A percentile compares a stretch with the other conserved stretches of the same genome.
These are phyloP conservation scores for Aspergillus affinis DNA, from an alignment of 495 filamentous ascomycete genomes.

Conservation along the genomic window DNA sequence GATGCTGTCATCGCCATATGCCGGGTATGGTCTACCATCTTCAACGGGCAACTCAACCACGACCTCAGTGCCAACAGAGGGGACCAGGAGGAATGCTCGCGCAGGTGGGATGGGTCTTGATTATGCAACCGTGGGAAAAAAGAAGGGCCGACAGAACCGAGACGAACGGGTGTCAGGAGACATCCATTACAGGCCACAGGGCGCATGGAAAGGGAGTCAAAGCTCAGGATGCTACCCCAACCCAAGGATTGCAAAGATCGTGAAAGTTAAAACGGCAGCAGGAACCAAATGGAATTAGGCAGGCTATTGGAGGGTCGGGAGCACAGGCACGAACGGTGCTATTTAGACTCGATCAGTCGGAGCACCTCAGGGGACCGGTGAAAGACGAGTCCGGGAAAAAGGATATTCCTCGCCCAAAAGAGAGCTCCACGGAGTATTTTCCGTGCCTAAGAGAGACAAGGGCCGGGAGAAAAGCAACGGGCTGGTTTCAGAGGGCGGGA, in stretches of 20 bases:
- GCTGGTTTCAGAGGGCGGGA: background rate
- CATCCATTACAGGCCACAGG: background rate
- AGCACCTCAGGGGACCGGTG: background rate
- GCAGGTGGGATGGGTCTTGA: no score
- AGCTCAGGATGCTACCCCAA: background rate
- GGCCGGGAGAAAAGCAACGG: background rate
- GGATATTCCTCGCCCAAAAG: background rate
- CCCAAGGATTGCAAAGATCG: background rate
- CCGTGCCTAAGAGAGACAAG: conserved; percentile 1
- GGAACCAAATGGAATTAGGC: background rate
- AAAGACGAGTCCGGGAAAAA: background rate
- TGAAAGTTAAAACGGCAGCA: background rate
- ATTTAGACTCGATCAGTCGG: background rate
- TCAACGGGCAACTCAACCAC: background rate
- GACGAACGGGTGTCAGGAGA: background rate
- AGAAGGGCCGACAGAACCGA: background rate
- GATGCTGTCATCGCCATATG: background rate
- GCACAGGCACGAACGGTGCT: background rate
- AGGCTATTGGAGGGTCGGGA: background rate
- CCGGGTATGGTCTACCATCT: background rate
- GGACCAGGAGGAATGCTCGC: no score
- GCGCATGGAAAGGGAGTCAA: background rate
- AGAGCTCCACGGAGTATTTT: background rate
- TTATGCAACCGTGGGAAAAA: background rate
- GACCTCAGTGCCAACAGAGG: background rate